Evolutionary conservation across 164 flowering plant genomes (phyloP), one percentile per base, ranked within the genome.

Genomic region (Santalum album): DNA sequence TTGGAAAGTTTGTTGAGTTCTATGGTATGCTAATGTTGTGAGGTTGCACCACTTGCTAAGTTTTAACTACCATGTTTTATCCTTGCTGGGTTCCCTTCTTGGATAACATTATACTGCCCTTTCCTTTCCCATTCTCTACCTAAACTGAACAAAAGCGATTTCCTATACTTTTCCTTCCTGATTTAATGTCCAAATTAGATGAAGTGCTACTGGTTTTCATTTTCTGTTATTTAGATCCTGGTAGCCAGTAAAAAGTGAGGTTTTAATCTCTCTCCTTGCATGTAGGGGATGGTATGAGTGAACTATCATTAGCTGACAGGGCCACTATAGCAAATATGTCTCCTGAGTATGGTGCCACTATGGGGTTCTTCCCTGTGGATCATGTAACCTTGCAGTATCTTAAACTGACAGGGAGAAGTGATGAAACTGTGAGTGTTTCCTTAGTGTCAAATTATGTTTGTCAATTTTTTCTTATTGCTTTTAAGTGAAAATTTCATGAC

Each of bases 361-460:
- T 90, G 96, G 97, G 97, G 14, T 90, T 90, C 77, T 90, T 90
- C 80, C 97, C 94, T 34, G 97, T 90, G 12, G 97, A 90, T 75
- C 87, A 76, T 72, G 87, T 90, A 42, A 87, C 97, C 43, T 65
- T 90, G 52, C 94, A 90, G 44, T 90, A 90, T 66, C 80, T 90
- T 35, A 90, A 81, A 58, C 61, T 87, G 65, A 90, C 97, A 16
- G 95, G 97, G 51, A 81, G 97, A 77, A 87, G 87, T 71, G 96
- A 87, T 62, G 95, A 90, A 15, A 90, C 90, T 23, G 97, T 87
- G 61, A 76, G 92, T 74, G 17, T 11, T 59, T 51, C 16, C 0
- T 29, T 29, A 9, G 34, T 29, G 9, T 29, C 34, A 9, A 29
- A n/a, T n/a, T 29, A 29, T 4, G 11, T 49, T 6, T 1, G 4